Evolutionary conservation across 176 grass and related monocot genomes (phyloP), one percentile per base, ranked within the genome.

Genomic region (Typha latifolia): DNA sequence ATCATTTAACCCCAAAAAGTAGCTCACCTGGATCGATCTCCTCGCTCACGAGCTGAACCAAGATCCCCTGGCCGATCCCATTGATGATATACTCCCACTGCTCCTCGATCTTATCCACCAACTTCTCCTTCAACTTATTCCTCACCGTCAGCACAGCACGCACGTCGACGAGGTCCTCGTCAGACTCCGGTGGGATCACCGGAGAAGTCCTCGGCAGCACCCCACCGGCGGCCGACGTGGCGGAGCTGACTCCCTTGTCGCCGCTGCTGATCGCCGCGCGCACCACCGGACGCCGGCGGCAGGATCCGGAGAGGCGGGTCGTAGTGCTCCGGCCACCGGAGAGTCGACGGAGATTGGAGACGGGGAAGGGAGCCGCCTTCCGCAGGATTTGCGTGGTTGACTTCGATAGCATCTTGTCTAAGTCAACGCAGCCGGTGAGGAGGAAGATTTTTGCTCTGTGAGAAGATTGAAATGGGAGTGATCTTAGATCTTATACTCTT

Each of bases 41-140:
- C 34, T 84, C 71, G 68, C 82, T 75, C 65, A 84, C 66, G 55
- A 84, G 75, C 70, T 79, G 81, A n/a, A 84, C 70, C 27, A 15
- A 49, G 70, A 84, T 84, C 47, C 81, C 81, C 37, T 70, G 66
- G 9, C 81, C 81, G 14, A 84, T 74, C 48, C 75, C 81, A 11
- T 74, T 84, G 27, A 79, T 32, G 70, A 84, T 74, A 66, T 84
- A 74, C 75, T 84, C 81, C 81, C 75, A 84, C 31, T 22, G 65
- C 61, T 69, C 31, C 64, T 64, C 65, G 57, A 79, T 79, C 70
- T 64, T 79, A 11, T 74, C 75, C 64, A 61, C 26, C 75, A 79
- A 15, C 64, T 21, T 66, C 64, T 74, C 26, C 59, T 69, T 84
- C 6, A 70, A 49, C 81, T 64, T 79, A 32, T 84, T 84, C 69